These are phyloP conservation scores for Solanum bulbocastanum DNA, from an alignment of 257 asterid species.

Conservation along the genomic window DNA sequence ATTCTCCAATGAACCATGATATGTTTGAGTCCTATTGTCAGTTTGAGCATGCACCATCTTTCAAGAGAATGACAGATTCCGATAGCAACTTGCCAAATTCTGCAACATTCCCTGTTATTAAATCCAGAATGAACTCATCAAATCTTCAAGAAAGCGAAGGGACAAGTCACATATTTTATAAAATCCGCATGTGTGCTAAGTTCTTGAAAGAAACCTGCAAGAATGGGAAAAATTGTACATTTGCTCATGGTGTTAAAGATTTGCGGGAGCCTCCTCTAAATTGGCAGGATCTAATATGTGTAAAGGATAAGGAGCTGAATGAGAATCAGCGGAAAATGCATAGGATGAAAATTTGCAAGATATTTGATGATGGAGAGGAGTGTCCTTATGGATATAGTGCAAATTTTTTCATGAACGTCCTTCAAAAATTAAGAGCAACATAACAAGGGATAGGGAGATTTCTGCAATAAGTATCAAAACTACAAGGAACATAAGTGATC, in stretches of 20 bases:
- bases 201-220: conserved; percentile 51
- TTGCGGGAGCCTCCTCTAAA: conserved; percentile 61
- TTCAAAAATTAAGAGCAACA: conserved; percentile 22
- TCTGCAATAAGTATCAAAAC: conserved; percentile 38
- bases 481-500: neutral
- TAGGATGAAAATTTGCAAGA: conserved; percentile 57
- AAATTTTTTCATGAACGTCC: conserved; percentile 63
- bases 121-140: conserved; percentile 22
- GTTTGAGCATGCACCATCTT: conserved; percentile 4
- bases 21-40: conserved; percentile 18
- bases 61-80: neutral
- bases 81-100: neutral
- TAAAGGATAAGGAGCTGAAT: conserved; percentile 45
- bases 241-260: conserved; percentile 68
- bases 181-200: conserved; percentile 54
- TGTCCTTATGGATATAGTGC: conserved; percentile 80
- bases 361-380: conserved; percentile 62
- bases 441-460: conserved; percentile 48
- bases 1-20: conserved; percentile 12
- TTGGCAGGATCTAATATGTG: conserved; percentile 69
- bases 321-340: conserved; percentile 52
- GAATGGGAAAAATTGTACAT: conserved; percentile 62
- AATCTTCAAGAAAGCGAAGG: conserved; percentile 28
- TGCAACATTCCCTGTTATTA: neutral
- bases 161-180: conserved; percentile 59